phyloP scores from a whole-genome alignment of 257 asterid species.

The Orobanche coerulescens region DNA sequence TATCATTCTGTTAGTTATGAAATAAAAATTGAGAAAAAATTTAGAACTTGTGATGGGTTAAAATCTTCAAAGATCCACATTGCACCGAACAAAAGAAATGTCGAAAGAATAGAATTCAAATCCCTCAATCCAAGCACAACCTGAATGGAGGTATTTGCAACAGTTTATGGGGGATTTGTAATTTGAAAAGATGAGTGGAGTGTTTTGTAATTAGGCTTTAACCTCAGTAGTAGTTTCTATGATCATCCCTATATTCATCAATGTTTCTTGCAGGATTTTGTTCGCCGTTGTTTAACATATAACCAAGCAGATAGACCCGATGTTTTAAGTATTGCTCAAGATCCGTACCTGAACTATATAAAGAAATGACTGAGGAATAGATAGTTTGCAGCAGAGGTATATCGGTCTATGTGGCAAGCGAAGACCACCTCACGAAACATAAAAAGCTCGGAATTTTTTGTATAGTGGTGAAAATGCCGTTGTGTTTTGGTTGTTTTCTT shows the following conservation, averaged over 20 bases:
- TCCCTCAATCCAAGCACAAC: background rate
- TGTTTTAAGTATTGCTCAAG: constrained; percentile 75
- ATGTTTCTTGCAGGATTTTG: constrained; percentile 56
- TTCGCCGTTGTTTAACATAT: constrained; percentile 87
- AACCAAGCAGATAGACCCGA: constrained; percentile 92
- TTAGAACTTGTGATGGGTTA: no score
- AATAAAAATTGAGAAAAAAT: no score
- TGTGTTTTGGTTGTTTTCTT: constrained; percentile 23
- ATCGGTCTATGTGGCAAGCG: background rate
- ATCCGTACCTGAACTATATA: constrained; percentile 68
- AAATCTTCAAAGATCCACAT: no score
- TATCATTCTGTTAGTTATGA: no score
- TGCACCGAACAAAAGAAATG: no score
- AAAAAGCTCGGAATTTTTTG: constrained; percentile 33
- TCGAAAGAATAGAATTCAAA: background rate
- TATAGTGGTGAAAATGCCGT: constrained; percentile 34
- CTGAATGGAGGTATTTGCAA: no score
- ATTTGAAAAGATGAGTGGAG: no score
- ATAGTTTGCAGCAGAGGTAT: constrained; percentile 3
- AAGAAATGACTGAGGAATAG: constrained; percentile 47
- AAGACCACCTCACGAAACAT: constrained; percentile 3
- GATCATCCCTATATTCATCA: background rate
- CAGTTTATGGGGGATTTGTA: no score
- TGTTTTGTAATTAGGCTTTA: no score
- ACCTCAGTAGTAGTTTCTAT: background rate